Base-by-base conservation (phyloP, 805 yeast genomes). In the Grigorovia humatica region DNA sequence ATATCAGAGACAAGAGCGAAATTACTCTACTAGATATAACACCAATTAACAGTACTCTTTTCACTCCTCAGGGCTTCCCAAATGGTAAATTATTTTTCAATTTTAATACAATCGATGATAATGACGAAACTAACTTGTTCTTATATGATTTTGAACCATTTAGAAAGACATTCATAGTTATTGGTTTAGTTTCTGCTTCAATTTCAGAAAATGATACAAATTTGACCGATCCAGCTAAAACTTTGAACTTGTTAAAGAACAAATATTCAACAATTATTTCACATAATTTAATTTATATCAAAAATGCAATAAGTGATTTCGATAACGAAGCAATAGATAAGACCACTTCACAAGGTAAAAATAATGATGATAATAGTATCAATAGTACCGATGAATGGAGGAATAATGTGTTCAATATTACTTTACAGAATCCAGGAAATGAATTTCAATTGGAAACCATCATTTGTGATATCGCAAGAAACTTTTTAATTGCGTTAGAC, bases 141-240 rank as follows among this genome's bases (percentile, higher is more conserved):
- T 70, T 91, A 44, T 87, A 85, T 58, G 98, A 91, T 66, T 81
- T 91, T 56, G 97, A 93, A 68, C 96, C 96, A 1, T 88, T 78
- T 67, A 70, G 97, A 49, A 88, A 88, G 62, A 80, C 85, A 0
- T 79, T 88, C 58, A 74, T 83, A 8, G 81, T 83, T 5, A 63
- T 80, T 46, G 84, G 81, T 4, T 56, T 80, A 27, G 64, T 60
- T 5, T 65, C 66, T 49, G 66, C 64, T 52, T 12, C 15, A 11
- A 9, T 11, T 5, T 11, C 15, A 11, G 38, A 32, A 11, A 32
- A 11, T 32, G 38, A 32, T 32, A 5, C 15, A 2, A 32, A 32
- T 32, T 54, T 52, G 5, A 51, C 58, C 52, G 56, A 58, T 43
- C 57, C 62, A 13, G 58, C 59, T 2, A 56, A 56, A 0, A 65